Conservation (phyloP, 192 early-diverging fungal species). For the Piromyces finnis region DNA sequence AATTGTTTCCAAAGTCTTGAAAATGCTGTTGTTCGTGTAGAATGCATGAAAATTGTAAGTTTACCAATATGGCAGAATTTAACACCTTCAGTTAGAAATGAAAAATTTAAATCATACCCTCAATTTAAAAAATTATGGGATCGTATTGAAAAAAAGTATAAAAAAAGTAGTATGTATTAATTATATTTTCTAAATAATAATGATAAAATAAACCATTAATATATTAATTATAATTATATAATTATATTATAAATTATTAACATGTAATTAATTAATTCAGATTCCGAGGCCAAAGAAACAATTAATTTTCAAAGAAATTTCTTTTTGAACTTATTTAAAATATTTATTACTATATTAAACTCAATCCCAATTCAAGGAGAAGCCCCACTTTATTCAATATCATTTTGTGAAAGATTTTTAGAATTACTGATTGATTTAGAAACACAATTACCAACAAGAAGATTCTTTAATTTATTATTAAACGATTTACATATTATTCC, state of each 20-base stretch:
- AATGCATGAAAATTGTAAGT: conserved; percentile 58
- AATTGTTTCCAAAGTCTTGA: conserved; percentile 75
- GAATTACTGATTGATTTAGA: conserved; percentile 79
- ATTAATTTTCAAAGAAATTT: background rate
- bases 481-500: conserved; percentile 47
- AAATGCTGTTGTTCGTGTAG: conserved; percentile 46
- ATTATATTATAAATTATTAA: too few relatives aligned
- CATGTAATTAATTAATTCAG: background rate
- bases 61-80: conserved; percentile 62
- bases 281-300: background rate
- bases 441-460: conserved; percentile 79
- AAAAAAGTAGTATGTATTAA: background rate
- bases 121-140: conserved; percentile 52
- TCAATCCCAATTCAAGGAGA: background rate
- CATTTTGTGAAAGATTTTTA: conserved; percentile 34
- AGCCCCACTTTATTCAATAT: background rate
- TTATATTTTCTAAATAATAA: background rate
- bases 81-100: conserved; percentile 16
- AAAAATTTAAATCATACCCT: conserved; percentile 40
- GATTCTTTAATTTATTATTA: conserved; percentile 62
- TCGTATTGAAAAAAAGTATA: conserved; percentile 9
- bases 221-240: too few relatives aligned
- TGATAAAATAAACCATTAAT: too few relatives aligned
- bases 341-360: background rate
- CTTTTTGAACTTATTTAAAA: background rate